Base-by-base conservation (phyloP, 495 filamentous ascomycete species). In the Annulohypoxylon maeteangense region DNA sequence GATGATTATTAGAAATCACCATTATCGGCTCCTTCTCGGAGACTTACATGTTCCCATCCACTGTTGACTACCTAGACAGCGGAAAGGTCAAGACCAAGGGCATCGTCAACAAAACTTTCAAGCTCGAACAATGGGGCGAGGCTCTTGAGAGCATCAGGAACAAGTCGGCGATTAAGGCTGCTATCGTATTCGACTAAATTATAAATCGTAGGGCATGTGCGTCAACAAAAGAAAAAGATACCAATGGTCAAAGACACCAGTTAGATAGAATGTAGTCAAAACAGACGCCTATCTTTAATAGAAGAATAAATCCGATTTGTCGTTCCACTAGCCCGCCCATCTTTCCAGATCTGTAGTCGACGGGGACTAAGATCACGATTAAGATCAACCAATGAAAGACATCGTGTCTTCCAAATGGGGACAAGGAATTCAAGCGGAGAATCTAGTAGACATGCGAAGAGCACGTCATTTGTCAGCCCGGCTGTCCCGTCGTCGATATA, bases 21-120 rank as follows among this genome's bases (percentile, higher is more conserved):
- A 90, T 92, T 67, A 78, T 92, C 40, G 89, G 89, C 27, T 89
- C 85, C 38, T 92, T 91, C 83, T 89, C 85, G 29, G 88, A 92
- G 74, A 88, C 87, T 14, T 90, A 90, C 81, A 91, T 91, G 84
- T 92, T 90, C 84, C 89, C 90, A 3, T 85, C 89, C 57, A 90
- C 90, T 7, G 87, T 92, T 65, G 86, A 89, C 79, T 91, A 91
- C 78, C 84, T 90, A 36, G 90, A 91, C 72, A 86, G 81, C 6
- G 89, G 81, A 34, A 90, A 89, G 81, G 85, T 91, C 60, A 90
- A 88, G 78, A 84, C 84, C 16, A 76, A 81, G 56, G 84, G 84
- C 14, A 86, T 87, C 42, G 84, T 87, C 62, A 87, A 86, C 74
- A 87, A 85, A 79, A 80, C 76, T 1, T 87, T 81, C 77, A 83